A percentile compares a stretch with the other conserved stretches of the same genome.
Evolutionary conservation across 345 rosid species (phyloP).

Genomic region (Salix viminalis): DNA sequence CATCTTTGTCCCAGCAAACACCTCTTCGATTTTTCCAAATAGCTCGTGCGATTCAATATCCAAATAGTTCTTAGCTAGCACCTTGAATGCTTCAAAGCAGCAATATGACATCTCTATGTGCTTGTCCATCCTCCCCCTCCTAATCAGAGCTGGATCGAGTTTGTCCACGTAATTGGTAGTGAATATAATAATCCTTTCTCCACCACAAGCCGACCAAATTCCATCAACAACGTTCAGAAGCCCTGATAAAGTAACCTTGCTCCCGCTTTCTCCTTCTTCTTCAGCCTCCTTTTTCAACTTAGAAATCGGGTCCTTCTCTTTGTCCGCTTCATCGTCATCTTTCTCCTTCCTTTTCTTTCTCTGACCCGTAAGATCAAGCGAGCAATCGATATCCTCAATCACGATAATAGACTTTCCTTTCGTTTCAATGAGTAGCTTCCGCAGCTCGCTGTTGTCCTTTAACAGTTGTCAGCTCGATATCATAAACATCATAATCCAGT

Average conservation of each 20-base stretch:
- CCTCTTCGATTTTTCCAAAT: background rate
- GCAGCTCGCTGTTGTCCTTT: conserved; percentile 9
- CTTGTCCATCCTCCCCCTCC: conserved; percentile 18
- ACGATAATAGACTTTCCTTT: conserved; percentile 1
- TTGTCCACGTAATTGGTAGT: conserved; percentile 18
- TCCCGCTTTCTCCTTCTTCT: background rate
- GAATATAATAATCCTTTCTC: conserved; percentile 10
- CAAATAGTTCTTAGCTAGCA: conserved; percentile 2
- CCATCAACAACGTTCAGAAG: conserved; percentile 13
- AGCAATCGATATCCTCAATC: conserved; percentile 14
- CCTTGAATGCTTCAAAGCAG: conserved; percentile 12
- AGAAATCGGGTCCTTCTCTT: background rate
- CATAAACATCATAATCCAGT: conserved; percentile 24
- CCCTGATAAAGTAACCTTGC: conserved; percentile 10
- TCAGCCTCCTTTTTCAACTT: background rate
- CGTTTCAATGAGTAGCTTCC: conserved; percentile 1
- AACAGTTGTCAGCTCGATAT: conserved; percentile 5
- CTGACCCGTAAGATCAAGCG: conserved; percentile 11
- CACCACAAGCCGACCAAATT: conserved; percentile 15
- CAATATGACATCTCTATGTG: conserved; percentile 14
- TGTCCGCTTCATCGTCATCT: background rate
- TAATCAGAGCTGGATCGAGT: conserved; percentile 16
- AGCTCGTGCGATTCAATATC: background rate
- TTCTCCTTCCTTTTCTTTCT: background rate
- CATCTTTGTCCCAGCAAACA: conserved; percentile 5